A percentile compares a stretch with the other conserved stretches of the same genome.
phyloP scores from a whole-genome alignment of 306 rosid species.

The Cicer chorassanicum region DNA sequence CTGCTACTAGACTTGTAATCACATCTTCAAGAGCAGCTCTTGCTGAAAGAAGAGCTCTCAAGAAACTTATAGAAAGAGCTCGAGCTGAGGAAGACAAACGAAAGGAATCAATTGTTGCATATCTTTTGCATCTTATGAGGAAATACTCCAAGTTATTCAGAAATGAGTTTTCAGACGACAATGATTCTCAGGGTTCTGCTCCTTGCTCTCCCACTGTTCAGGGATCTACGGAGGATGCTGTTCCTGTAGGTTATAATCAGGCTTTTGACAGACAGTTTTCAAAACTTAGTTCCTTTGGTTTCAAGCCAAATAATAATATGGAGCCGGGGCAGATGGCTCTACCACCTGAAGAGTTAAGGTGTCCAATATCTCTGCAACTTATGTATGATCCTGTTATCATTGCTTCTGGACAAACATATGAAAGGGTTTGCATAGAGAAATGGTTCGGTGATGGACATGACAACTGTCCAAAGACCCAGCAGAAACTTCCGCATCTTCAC shows the following conservation, averaged over 20 bases:
- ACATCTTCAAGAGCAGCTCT: slow-evolving; percentile 96
- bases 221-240: slow-evolving; percentile 67
- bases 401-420: slow-evolving; percentile 97
- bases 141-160: slow-evolving; percentile 95
- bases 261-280: slow-evolving; percentile 84
- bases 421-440: slow-evolving; percentile 90
- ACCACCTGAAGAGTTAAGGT: slow-evolving; percentile 96
- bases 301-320: slow-evolving; percentile 59
- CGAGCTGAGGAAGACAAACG: slow-evolving; percentile 94
- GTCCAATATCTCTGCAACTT: slow-evolving; percentile 95
- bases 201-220: slow-evolving; percentile 96
- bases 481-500: slow-evolving; percentile 76
- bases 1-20: slow-evolving; percentile 88
- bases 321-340: slow-evolving; percentile 69
- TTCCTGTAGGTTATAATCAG: slow-evolving; percentile 58
- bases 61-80: slow-evolving; percentile 89
- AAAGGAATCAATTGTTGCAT: slow-evolving; percentile 94
- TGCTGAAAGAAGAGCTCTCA: slow-evolving; percentile 93
- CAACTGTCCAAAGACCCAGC: slow-evolving; percentile 91
- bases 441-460: slow-evolving; percentile 90
- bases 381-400: slow-evolving; percentile 95
- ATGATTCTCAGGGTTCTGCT: slow-evolving; percentile 91
- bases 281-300: slow-evolving; percentile 72
- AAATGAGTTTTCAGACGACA: slow-evolving; percentile 86
- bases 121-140: slow-evolving; percentile 92